Percentiles rank a stretch among this genome's conserved stretches.
phyloP scores from a whole-genome alignment of 140 eudicot species.

The Senecio squalidus region DNA sequence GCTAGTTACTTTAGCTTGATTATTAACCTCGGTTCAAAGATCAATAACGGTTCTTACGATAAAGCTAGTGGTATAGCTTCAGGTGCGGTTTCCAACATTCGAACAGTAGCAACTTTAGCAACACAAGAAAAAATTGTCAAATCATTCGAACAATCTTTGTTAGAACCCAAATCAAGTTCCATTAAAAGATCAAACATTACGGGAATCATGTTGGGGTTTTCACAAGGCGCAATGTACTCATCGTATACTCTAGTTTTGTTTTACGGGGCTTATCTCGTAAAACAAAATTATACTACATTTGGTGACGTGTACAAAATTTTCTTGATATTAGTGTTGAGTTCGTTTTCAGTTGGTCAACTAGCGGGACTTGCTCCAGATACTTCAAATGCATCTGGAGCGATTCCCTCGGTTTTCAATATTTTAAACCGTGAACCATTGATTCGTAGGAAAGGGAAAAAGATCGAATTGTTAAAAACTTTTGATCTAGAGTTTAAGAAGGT shows the following conservation, averaged over 20 bases:
- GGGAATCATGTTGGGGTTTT: constrained; percentile 61
- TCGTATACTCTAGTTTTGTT: constrained; percentile 66
- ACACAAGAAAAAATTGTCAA: constrained; percentile 59
- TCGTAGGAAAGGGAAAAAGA: constrained; percentile 34
- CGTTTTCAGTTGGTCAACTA: constrained; percentile 74
- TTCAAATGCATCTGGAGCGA: constrained; percentile 53
- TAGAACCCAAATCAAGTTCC: constrained; percentile 50
- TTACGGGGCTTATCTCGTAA: constrained; percentile 68
- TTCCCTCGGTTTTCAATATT: constrained; percentile 48
- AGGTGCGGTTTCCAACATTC: constrained; percentile 74
- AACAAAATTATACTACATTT: constrained; percentile 30
- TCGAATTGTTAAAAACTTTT: constrained; percentile 37
- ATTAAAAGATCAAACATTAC: constrained; percentile 53
- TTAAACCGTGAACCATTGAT: constrained; percentile 53
- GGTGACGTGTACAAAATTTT: constrained; percentile 72
- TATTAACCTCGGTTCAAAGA: constrained; percentile 56
- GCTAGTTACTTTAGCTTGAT: constrained; percentile 70
- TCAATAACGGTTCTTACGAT: constrained; percentile 50
- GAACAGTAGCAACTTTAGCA: constrained; percentile 71
- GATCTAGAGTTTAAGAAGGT: constrained; percentile 41
- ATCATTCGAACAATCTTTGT: constrained; percentile 51
- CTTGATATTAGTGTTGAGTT: constrained; percentile 77
- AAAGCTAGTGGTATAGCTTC: constrained; percentile 73
- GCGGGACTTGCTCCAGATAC: constrained; percentile 93
- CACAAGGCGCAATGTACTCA: constrained; percentile 77